A percentile compares a stretch with the other conserved stretches of the same genome.
phyloP scores from a whole-genome alignment of 1,284 basidiomycete genomes.

The Ustilago vetiveriae region DNA sequence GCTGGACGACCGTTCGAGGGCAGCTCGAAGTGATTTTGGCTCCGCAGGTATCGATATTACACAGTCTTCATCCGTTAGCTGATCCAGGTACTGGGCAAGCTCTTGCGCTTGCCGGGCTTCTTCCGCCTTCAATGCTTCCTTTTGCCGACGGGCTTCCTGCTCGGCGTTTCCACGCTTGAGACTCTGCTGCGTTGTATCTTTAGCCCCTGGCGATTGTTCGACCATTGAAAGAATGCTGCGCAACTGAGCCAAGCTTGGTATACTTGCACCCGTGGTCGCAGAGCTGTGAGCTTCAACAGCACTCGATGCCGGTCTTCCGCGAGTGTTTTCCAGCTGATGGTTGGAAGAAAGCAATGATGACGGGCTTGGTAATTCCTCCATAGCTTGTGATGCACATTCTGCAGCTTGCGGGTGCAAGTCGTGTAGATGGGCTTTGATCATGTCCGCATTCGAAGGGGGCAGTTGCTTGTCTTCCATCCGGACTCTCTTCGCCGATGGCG shows the following conservation, averaged over 20 bases:
- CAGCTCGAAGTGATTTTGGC: background rate
- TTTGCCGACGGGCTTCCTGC: background rate
- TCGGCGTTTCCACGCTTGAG: background rate
- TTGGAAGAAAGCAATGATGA: conserved; percentile 1
- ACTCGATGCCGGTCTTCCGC: no score
- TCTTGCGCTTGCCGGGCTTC: conserved; percentile 25
- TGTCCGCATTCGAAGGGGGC: no score
- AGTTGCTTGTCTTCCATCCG: no score
- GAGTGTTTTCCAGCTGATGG: no score
- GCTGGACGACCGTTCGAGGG: background rate
- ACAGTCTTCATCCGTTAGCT: conserved; percentile 7
- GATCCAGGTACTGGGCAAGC: conserved; percentile 12
- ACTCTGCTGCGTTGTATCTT: background rate
- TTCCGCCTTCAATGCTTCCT: no score
- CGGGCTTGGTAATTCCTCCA: conserved; percentile 9
- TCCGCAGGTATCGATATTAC: background rate
- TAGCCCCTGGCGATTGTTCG: background rate
- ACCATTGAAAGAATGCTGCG: background rate
- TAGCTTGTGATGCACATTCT: background rate
- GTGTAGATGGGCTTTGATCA: background rate
- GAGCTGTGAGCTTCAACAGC: no score
- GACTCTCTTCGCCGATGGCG: no score
- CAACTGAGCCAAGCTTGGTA: conserved; percentile 7
- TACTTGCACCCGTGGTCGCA: background rate
- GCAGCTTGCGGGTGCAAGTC: background rate